Evolutionary conservation across 768 basidiomycete species (phyloP), one percentile per base, ranked within the genome.

Genomic region (Lyophyllum decastes): DNA sequence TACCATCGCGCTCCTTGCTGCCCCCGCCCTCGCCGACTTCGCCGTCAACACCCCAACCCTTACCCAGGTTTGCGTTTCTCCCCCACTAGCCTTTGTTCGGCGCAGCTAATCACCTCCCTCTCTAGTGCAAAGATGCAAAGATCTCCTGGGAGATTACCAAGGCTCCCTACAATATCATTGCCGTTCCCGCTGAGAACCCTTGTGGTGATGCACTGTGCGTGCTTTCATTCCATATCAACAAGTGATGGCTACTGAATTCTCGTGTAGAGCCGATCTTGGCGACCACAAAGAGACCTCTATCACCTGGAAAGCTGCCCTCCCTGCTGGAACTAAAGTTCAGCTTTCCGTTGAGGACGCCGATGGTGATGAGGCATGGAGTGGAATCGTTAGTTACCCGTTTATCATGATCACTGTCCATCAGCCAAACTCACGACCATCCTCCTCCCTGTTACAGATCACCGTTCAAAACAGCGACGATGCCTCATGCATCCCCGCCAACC

Each of bases 281-380:
- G 81, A 86, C 71, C 77, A 81, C 66, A 70, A 69, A n/a, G 67
- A 63, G 33, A 79, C 77, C 51, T 71, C 66, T 46, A 63, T 79
- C 11, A 71, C 72, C 14, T 89, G 82, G 80, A 76, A 68, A 54
- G 71, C 65, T 4, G 73, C 75, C 47, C 40, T 90, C 49, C 64
- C 80, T 33, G 75, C 79, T 12, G 84, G 84, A 35, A 76, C 76
- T 21, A 59, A 73, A 26, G 75, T 87, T 38, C 68, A 76, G 60
- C 60, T 91, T 30, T 86, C 80, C 16, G 59, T 90, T 17, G 69
- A 80, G 58, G 88, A 90, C 66, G 64, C 71, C 1, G 53, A 64
- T 33, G 82, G 75, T 26, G 66, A 86, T 2, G 88, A 91, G 63
- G 89, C 81, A 2, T 93, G 90, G 90, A 85, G 82, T 61, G 76